Evolutionary conservation across 257 asterid species (phyloP), one percentile per base, ranked within the genome.

Genomic region (Nicotiana knightiana): DNA sequence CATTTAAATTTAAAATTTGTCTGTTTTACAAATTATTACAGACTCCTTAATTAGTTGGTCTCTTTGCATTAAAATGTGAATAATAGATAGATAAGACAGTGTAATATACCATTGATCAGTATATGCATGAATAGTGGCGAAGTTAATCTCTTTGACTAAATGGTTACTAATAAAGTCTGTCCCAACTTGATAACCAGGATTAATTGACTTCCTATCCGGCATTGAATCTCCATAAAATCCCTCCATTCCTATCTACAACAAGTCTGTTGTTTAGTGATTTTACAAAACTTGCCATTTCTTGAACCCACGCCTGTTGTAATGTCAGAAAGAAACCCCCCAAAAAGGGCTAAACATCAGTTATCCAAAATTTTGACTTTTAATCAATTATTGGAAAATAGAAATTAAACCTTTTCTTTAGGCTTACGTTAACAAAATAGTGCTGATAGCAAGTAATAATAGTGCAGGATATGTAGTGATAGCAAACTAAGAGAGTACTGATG

Each of bases 201-300:
- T 93, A 77, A 61, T 43, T 83, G 88, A 80, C 70, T 90, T 88
- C 83, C 82, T 90, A 1, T 85, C 80, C 0, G 94, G 89, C 83
- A 79, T 53, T 9, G 90, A 81, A 18, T 91, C 94, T 6, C 94
- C 96, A 46, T 93, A 91, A 81, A 90, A 93, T 53, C 97, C 96
- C 81, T 93, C 97, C 82, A 93, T 67, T 33, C 96, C 97, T 5
- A 89, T 68, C 77, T 87, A 88, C 9, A 91, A 18, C 6, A 93
- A 86, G 84, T 17, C 79, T 88, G 32, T 35, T 71, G 83, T 93
- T 94, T 3, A 91, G 39, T 1, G 94, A 93, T 86, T 93, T 93
- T 28, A 91, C 90, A 39, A 82, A 80, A 33, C 62, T 73, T 16
- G 94, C 89, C 90, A 91, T 89, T 79, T 93, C 92, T 24, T 46